Evolutionary conservation across 768 basidiomycete species (phyloP).

Genomic region (Tubosaeta brunneosetosa): DNA sequence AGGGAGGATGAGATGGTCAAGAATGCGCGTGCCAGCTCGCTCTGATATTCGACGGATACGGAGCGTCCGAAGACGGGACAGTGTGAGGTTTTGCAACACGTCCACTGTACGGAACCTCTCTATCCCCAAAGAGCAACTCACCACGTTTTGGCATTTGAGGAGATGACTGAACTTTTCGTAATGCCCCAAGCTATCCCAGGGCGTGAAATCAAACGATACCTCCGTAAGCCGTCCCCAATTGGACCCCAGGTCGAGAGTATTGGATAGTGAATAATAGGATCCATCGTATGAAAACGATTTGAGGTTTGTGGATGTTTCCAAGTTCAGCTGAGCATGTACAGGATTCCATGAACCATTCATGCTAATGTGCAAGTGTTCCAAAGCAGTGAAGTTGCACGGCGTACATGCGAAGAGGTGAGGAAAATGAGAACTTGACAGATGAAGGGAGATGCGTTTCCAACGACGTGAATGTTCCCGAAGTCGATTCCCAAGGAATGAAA

Average conservation of each 20-base stretch:
- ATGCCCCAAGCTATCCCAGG: neutral
- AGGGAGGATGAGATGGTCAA: slow-evolving; percentile 13
- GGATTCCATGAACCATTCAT: neutral
- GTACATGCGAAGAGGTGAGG: slow-evolving; percentile 2
- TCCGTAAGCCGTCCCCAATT: slow-evolving; percentile 13
- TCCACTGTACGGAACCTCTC: neutral
- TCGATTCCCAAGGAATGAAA: neutral
- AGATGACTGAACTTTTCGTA: slow-evolving; percentile 2
- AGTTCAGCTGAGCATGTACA: no score
- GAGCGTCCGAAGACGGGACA: slow-evolving; percentile 11
- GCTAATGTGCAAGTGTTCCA: no score
- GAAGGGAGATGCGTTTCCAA: slow-evolving; percentile 4
- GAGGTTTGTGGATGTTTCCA: no score
- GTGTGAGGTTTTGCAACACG: neutral
- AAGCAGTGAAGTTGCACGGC: no score
- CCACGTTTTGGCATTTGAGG: slow-evolving; percentile 13
- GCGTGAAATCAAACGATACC: slow-evolving; percentile 9
- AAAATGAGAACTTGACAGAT: slow-evolving; percentile 6
- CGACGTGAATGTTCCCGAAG: no score
- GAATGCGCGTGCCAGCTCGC: neutral
- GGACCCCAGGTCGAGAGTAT: no score
- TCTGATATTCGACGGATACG: slow-evolving; percentile 11
- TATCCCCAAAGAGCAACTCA: slow-evolving; percentile 15
- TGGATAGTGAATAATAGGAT: no score
- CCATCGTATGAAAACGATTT: no score